A percentile compares a stretch with the other conserved stretches of the same genome.
phyloP scores from a whole-genome alignment of 2,329 filamentous ascomycete genomes.

The Fusarium humuli region DNA sequence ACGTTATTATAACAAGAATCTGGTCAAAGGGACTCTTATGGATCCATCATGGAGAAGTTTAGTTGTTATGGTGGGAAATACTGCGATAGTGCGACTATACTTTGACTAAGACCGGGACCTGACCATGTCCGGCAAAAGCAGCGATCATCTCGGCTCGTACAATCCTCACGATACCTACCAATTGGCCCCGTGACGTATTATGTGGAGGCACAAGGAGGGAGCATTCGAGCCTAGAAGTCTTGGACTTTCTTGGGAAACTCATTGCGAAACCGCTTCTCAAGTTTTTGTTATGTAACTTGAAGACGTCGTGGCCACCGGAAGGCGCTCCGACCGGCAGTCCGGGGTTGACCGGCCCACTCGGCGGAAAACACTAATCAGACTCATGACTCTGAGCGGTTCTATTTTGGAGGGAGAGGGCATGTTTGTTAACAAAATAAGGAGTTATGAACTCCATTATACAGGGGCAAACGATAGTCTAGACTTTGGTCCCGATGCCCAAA shows the following conservation, averaged over 20 bases:
- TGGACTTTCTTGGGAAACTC: conserved; percentile 18
- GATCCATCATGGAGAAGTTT: conserved; percentile 14
- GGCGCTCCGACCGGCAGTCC: conserved; percentile 29
- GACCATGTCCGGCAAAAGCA: conserved; percentile 35
- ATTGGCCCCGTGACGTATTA: conserved; percentile 36
- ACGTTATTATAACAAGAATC: conserved; percentile 35
- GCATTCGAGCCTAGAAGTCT: conserved; percentile 22
- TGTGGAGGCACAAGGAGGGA: conserved; percentile 36
- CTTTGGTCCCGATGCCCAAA: conserved; percentile 9
- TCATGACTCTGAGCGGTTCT: conserved; percentile 39
- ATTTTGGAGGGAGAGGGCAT: conserved; percentile 23
- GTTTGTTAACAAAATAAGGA: background rate
- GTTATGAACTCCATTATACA: conserved; percentile 1
- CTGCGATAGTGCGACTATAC: conserved; percentile 8
- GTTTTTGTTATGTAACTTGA: conserved; percentile 39
- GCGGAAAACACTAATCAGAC: conserved; percentile 32
- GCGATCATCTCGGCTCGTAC: conserved; percentile 38
- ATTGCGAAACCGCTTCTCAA: conserved; percentile 35
- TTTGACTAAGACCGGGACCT: conserved; percentile 20
- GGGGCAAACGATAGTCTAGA: conserved; percentile 1
- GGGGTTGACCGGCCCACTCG: conserved; percentile 24
- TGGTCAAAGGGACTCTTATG: conserved; percentile 14
- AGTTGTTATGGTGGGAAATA: conserved; percentile 6
- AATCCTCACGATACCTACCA: conserved; percentile 1
- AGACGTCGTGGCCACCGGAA: conserved; percentile 31